A percentile compares a stretch with the other conserved stretches of the same genome.
phyloP scores from a whole-genome alignment of 1,284 basidiomycete species.

The Moniliella sp. region DNA sequence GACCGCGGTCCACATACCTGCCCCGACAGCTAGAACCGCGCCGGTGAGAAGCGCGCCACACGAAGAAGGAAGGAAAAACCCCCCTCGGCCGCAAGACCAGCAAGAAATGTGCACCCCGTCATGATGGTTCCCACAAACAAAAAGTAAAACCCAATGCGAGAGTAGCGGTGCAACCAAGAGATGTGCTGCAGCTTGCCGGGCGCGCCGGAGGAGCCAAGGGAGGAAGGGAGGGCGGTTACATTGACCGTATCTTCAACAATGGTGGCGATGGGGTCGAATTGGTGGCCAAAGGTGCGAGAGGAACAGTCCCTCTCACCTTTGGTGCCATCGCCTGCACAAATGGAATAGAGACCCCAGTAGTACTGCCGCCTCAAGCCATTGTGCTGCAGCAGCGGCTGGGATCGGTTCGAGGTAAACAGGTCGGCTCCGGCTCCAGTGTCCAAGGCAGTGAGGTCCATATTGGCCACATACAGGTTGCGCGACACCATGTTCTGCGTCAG shows the following conservation, averaged over 20 bases:
- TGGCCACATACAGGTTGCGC: slow-evolving; percentile 18
- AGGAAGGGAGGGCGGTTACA: not conserved
- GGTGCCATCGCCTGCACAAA: slow-evolving; percentile 2
- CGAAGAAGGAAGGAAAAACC: slow-evolving; percentile 18
- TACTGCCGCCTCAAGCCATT: slow-evolving; percentile 3
- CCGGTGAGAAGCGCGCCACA: slow-evolving; percentile 18
- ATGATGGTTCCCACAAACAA: slow-evolving; percentile 24
- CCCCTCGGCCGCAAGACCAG: slow-evolving; percentile 15
- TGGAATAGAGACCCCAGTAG: slow-evolving; percentile 6
- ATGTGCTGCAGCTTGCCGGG: slow-evolving; percentile 4
- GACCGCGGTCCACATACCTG: slow-evolving; percentile 23
- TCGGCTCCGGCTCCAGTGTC: too few species aligned
- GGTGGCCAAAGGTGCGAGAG: slow-evolving; percentile 9
- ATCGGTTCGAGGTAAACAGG: too few species aligned
- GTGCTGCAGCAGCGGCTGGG: slow-evolving; percentile 1
- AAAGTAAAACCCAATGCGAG: too few species aligned
- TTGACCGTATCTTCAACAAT: not conserved
- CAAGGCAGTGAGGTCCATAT: too few species aligned
- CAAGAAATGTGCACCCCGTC: slow-evolving; percentile 16
- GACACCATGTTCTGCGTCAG: slow-evolving; percentile 27
- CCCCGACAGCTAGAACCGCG: slow-evolving; percentile 13
- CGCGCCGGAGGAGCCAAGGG: slow-evolving; percentile 2
- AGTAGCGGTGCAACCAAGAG: too few species aligned
- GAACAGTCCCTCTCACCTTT: slow-evolving; percentile 5
- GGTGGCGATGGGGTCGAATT: slow-evolving; percentile 11